Percentiles rank a stretch among this genome's conserved stretches.
phyloP scores from a whole-genome alignment of 805 yeast species.

The Schizosaccharomyces lindneri region DNA sequence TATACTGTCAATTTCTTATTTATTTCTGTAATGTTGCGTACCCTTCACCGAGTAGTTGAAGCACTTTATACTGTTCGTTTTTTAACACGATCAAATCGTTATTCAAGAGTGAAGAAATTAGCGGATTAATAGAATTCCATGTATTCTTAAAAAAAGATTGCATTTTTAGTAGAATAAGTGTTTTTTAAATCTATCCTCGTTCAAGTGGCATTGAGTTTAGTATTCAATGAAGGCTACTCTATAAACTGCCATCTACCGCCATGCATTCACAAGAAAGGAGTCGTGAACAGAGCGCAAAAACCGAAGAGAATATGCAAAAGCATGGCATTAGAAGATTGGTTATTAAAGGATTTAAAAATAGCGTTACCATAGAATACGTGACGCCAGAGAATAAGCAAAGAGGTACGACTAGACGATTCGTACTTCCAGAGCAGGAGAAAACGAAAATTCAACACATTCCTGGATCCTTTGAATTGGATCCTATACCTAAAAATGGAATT shows the following conservation, averaged over 20 bases:
- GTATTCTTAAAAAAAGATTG: not conserved
- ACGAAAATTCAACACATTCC: not conserved
- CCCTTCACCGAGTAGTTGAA: slow-evolving; percentile 18
- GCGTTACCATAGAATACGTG: not conserved
- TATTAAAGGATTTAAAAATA: not conserved
- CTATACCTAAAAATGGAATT: not conserved
- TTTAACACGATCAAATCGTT: not conserved
- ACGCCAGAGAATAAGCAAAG: not conserved
- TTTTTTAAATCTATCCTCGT: too few relatives aligned
- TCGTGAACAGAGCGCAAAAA: not conserved
- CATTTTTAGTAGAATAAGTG: not conserved
- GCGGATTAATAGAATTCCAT: not conserved
- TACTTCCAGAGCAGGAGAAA: not conserved
- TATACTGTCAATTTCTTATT: not conserved
- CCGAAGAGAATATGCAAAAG: not conserved
- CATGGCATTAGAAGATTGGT: not conserved
- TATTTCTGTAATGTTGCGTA: not conserved
- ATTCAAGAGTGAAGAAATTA: not conserved
- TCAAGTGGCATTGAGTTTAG: too few relatives aligned
- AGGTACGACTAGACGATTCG: not conserved
- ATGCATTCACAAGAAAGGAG: not conserved
- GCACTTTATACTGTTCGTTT: not conserved
- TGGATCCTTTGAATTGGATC: not conserved
- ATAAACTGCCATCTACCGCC: not conserved
- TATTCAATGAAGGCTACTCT: too few relatives aligned